These are phyloP conservation scores for Boletus austroedulis DNA, from an alignment of 1,284 basidiomycete species.

Conservation along the genomic window DNA sequence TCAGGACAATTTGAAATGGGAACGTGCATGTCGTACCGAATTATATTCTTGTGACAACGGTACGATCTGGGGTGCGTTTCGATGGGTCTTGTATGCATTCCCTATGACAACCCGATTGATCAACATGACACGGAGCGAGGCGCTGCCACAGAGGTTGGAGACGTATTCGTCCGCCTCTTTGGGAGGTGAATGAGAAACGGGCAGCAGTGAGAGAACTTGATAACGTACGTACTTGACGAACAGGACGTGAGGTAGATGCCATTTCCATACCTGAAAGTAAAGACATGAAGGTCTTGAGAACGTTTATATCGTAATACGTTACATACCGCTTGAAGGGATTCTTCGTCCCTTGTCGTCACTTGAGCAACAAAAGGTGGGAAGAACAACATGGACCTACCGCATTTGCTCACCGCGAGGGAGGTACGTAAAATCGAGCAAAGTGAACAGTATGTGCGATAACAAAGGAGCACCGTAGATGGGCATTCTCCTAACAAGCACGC, in stretches of 20 bases:
- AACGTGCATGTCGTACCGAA: conserved; percentile 6
- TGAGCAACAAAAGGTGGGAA: background rate
- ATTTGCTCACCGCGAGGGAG: conserved; percentile 16
- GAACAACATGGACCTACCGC: conserved; percentile 1
- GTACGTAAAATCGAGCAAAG: conserved; percentile 18
- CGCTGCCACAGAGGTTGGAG: conserved; percentile 37
- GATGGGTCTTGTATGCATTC: conserved; percentile 43
- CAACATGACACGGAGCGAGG: conserved; percentile 45
- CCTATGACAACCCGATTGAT: conserved; percentile 56
- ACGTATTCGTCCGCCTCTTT: conserved; percentile 59
- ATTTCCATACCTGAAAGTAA: conserved; percentile 10
- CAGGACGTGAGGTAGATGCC: conserved; percentile 18
- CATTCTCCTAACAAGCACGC: conserved; percentile 19
- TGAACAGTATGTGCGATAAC: conserved; percentile 11
- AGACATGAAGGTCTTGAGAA: background rate
- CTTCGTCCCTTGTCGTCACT: conserved; percentile 10
- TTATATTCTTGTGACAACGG: conserved; percentile 11
- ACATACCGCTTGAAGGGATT: conserved; percentile 20
- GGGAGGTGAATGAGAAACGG: conserved; percentile 6
- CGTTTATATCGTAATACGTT: background rate
- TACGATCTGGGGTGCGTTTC: conserved; percentile 39
- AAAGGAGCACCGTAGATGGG: conserved; percentile 10
- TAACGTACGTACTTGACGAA: conserved; percentile 16
- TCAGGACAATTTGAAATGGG: background rate
- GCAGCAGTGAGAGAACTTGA: background rate